Evolutionary conservation across 192 early-diverging fungal species (phyloP), one percentile per base, ranked within the genome.

Genomic region (Backusella morwellensis): DNA sequence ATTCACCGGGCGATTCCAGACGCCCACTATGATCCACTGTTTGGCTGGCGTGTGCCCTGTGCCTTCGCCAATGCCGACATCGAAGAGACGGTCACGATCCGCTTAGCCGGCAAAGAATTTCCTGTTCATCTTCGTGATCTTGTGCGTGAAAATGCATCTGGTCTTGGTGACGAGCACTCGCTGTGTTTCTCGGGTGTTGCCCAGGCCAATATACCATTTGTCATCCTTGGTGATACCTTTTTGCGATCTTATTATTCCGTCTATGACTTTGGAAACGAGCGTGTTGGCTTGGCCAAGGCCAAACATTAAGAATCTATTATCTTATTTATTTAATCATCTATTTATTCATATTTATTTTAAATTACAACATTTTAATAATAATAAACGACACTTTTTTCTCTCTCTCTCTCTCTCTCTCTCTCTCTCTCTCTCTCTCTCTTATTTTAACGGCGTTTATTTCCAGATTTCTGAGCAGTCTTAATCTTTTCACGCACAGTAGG

Each of bases 21-120:
- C 12, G 77, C 87, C 38, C 19, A 52, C 1, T 50, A 73, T n/a
- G 38, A 36, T 19, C n/a, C n/a, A 7, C 2, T 50, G 3, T 76
- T 76, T 36, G 84, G 86, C 0, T 87, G 83, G 84, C 73, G 72
- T 19, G n/a, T 87, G n/a, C 86, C 86, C 34, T 87, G 86, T 70
- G 36, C 63, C 0, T 29, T 72, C 35, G 17, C 23, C 0, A 82
- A 77, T 11, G 63, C 66, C 15, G 26, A 15, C 4, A 41, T 40
- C 14, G 41, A 67, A 5, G 47, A 41, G 15, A 34, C 70, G 1
- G 38, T 86, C 12, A 67, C 72, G 2, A 72, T 87, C 35, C 75
- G 74, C 7, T 74, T 85, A 29, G 82, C 77, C 14, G 66, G 42
- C 34, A 54, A 63, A 2, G 26, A 71, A 3, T 86, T 84, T 56